Percentiles rank a stretch among this genome's conserved stretches.
Conservation (phyloP, 257 asterid species). For the Verbascum thapsus region DNA sequence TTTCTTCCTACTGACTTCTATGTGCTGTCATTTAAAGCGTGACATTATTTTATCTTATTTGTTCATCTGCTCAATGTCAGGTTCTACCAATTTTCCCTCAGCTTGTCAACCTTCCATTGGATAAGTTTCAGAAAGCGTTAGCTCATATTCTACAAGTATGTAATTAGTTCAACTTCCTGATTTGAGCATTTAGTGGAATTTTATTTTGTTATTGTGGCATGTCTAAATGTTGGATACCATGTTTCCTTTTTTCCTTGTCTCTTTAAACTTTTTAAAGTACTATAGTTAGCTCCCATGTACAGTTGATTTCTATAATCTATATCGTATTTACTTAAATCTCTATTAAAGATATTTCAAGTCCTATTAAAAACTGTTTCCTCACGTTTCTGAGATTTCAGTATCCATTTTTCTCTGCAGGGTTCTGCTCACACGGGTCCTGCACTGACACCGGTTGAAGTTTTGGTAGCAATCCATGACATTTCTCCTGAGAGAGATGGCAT, state of each 20-base stretch:
- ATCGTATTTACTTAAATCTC: no score
- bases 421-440: constrained; percentile 98
- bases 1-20: constrained; percentile 1
- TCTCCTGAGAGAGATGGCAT: constrained; percentile 85
- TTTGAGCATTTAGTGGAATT: constrained; percentile 7
- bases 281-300: not conserved
- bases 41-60: constrained; percentile 9
- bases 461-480: constrained; percentile 97
- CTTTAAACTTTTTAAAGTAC: not conserved
- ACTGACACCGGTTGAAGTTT: constrained; percentile 91
- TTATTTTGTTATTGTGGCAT: constrained; percentile 11
- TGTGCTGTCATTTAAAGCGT: not conserved
- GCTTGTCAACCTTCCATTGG: constrained; percentile 85
- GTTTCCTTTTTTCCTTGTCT: constrained; percentile 1
- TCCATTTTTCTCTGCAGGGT: constrained; percentile 60
- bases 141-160: constrained; percentile 93
- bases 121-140: constrained; percentile 91
- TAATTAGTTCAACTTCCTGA: constrained; percentile 20
- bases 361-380: constrained; percentile 20
- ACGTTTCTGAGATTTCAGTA: constrained; percentile 19
- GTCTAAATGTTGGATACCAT: not conserved
- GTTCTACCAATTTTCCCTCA: constrained; percentile 90
- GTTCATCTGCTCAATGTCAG: constrained; percentile 42
- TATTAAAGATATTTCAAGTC: no score
- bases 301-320: not conserved